A percentile compares a stretch with the other conserved stretches of the same genome.
phyloP scores from a whole-genome alignment of 2,329 filamentous ascomycete species.

The Myriosclerotinia scirpicola region DNA sequence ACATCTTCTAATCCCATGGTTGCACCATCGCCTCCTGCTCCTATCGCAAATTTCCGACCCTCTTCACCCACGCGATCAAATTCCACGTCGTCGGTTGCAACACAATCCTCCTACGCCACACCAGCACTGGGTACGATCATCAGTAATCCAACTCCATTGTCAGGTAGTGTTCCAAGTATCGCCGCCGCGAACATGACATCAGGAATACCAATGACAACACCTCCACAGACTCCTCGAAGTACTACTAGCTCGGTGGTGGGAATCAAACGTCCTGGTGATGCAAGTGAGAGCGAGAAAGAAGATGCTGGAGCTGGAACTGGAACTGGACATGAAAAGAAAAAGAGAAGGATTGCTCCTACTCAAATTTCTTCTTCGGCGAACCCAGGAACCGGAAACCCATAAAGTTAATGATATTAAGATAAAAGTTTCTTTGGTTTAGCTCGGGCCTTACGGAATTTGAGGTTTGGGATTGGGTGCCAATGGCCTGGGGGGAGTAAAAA shows the following conservation, averaged over 20 bases:
- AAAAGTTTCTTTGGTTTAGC: neutral
- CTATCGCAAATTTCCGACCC: constrained; percentile 56
- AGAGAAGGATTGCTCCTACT: constrained; percentile 71
- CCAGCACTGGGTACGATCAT: constrained; percentile 50
- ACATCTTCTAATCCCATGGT: constrained; percentile 55
- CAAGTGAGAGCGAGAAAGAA: constrained; percentile 51
- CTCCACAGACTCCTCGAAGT: constrained; percentile 80
- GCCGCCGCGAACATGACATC: constrained; percentile 60
- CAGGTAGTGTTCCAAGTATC: constrained; percentile 74
- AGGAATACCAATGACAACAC: constrained; percentile 74
- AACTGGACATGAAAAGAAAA: constrained; percentile 47
- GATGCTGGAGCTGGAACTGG: constrained; percentile 47
- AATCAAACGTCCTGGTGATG: constrained; percentile 57
- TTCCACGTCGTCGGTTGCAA: constrained; percentile 77
- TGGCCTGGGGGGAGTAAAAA: neutral
- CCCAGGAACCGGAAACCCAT: neutral
- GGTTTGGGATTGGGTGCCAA: neutral
- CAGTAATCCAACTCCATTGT: constrained; percentile 76
- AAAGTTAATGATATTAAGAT: neutral
- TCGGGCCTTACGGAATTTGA: neutral
- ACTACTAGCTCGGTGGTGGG: constrained; percentile 55
- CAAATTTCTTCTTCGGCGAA: constrained; percentile 9
- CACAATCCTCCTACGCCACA: constrained; percentile 54
- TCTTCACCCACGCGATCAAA: constrained; percentile 82
- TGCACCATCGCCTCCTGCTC: constrained; percentile 58